A percentile compares a stretch with the other conserved stretches of the same genome.
Evolutionary conservation across 805 yeast species (phyloP).

Genomic region (Starmerella roubikii): DNA sequence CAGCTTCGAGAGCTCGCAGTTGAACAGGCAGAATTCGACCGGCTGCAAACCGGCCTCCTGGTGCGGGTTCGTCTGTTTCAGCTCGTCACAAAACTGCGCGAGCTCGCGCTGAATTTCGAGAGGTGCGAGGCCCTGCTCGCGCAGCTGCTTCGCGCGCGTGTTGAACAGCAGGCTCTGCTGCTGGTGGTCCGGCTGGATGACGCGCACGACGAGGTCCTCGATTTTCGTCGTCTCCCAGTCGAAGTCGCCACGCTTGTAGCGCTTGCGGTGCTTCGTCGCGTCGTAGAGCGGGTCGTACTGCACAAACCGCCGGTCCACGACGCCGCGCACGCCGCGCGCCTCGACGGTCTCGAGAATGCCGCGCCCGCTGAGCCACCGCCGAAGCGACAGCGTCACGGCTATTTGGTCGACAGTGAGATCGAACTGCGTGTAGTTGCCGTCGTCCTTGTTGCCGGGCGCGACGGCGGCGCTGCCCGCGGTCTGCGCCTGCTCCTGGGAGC

Average conservation of each 20-base stretch:
- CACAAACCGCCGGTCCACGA: conserved; percentile 82
- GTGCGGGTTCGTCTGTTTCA: background rate
- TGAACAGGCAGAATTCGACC: conserved; percentile 75
- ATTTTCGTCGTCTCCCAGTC: conserved; percentile 71
- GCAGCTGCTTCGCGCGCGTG: background rate
- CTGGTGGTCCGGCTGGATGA: conserved; percentile 50
- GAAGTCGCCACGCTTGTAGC: conserved; percentile 77
- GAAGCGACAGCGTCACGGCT: conserved; percentile 62
- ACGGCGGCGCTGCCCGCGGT: background rate
- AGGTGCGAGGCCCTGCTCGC: background rate
- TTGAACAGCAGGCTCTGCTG: background rate
- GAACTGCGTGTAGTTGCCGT: conserved; percentile 92
- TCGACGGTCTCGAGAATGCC: conserved; percentile 76
- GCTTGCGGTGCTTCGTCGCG: conserved; percentile 62
- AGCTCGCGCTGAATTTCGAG: background rate
- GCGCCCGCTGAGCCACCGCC: conserved; percentile 78
- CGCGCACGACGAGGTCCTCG: conserved; percentile 73
- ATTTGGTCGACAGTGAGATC: conserved; percentile 82
- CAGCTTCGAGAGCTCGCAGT: conserved; percentile 63
- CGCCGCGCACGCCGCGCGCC: conserved; percentile 77
- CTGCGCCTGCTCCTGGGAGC: conserved; percentile 54
- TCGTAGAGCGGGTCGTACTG: conserved; percentile 70
- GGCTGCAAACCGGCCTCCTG: conserved; percentile 43
- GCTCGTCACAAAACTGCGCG: background rate
- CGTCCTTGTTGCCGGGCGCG: conserved; percentile 30